Conservation (phyloP, 768 basidiomycete species). For the Russula sp. region DNA sequence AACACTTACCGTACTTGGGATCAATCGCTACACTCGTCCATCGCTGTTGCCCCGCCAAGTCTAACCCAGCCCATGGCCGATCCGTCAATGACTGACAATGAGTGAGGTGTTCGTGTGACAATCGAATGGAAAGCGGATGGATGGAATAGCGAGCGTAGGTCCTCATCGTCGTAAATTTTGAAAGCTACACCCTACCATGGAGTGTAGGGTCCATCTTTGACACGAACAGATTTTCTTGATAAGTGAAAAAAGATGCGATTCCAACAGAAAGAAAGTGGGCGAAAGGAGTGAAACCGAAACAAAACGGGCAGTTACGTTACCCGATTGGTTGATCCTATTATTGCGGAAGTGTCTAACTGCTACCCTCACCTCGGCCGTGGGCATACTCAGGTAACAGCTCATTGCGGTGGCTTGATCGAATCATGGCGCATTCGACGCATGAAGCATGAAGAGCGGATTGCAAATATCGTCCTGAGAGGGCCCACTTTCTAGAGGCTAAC, state of each 20-base stretch:
- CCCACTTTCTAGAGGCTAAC: too few relatives aligned
- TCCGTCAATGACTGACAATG: not conserved
- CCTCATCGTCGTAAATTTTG: conserved; percentile 54
- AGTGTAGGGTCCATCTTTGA: conserved; percentile 43
- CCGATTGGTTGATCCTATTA: conserved; percentile 60
- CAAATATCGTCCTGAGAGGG: too few relatives aligned
- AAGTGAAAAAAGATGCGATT: not conserved
- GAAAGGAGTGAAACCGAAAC: not conserved
- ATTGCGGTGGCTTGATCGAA: conserved; percentile 36
- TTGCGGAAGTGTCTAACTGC: conserved; percentile 53
- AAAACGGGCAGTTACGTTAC: conserved; percentile 28
- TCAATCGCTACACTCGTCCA: conserved; percentile 4
- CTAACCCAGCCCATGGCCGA: not conserved
- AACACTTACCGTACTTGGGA: conserved; percentile 30
- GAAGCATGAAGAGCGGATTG: too few relatives aligned
- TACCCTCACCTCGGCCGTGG: conserved; percentile 62
- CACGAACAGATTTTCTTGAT: conserved; percentile 69
- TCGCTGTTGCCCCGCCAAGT: not conserved
- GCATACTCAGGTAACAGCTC: conserved; percentile 83
- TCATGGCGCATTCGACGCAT: too few relatives aligned
- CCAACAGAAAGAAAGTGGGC: too few relatives aligned
- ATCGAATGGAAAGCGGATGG: too few relatives aligned
- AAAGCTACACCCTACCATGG: conserved; percentile 61
- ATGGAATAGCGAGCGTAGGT: conserved; percentile 47
- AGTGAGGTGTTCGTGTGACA: not conserved